These are phyloP conservation scores for Leishmania tarentolae DNA, from an alignment of 208 protist species.

Conservation along the genomic window DNA sequence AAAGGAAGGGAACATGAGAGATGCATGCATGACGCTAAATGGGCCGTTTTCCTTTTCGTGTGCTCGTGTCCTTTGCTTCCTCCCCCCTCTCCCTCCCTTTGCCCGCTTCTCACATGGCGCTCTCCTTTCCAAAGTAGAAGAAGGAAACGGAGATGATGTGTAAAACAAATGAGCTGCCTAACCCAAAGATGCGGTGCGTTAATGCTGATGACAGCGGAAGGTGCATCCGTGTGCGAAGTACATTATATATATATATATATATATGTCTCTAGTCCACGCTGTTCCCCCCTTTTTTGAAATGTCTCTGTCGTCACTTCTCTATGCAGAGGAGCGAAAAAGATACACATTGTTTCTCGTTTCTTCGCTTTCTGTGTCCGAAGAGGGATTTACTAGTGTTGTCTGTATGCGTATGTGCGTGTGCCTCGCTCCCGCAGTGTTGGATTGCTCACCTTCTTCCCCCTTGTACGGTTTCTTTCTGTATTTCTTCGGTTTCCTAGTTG, in stretches of 20 bases:
- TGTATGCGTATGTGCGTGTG: background rate
- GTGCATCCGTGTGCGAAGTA: background rate
- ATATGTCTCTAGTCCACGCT: background rate
- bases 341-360: background rate
- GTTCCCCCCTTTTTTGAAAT: background rate
- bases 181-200: background rate
- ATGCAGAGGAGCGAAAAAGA: background rate
- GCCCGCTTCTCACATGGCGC: background rate
- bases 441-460: background rate
- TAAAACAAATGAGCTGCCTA: background rate
- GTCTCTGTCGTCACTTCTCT: background rate
- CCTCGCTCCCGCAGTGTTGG: background rate
- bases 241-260: background rate
- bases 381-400: background rate
- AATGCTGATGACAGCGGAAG: background rate
- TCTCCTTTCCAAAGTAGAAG: background rate
- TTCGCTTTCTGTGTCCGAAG: background rate
- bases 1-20: background rate
- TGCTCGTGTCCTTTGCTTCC: background rate
- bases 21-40: background rate
- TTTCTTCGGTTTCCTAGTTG: slow-evolving; percentile 11
- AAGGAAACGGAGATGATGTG: background rate
- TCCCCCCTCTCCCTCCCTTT: background rate
- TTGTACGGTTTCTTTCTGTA: slow-evolving; percentile 1
- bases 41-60: background rate